Base-by-base conservation (phyloP, 768 basidiomycete species). In the Kwoniella botswanensis region DNA sequence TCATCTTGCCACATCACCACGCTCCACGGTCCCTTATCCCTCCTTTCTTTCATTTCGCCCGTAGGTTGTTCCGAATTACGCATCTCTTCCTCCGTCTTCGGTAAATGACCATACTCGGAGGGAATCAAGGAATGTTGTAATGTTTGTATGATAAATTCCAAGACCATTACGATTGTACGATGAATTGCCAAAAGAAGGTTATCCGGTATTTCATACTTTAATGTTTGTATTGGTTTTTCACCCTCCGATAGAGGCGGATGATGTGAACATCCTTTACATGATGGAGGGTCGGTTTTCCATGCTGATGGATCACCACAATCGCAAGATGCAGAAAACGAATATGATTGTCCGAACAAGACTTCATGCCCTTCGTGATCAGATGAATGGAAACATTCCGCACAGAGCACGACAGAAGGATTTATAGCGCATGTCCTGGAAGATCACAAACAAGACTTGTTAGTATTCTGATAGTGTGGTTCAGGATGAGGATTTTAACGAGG, bases 1-100 rank as follows among this genome's bases (percentile, higher is more conserved):
- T 99, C 97, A 83, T 97, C 95, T 85, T 95, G 94, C 94, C 94
- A 98, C 4, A 98, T 84, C 29, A 96, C 86, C 68, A 98, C 76
- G 11, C 72, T 66, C 76, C 79, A 82, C 6, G 77, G 75, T 24
- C 75, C 76, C 26, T 57, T 67, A 26, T 70, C 66, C 58, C 76
- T 60, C n/a, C 35, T 35, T 11, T 71, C 67, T 15, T 46, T 74
- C 6, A 67, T 46, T 43, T 75, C 74, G 17, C 53, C 74, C 4
- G 72, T 77, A 13, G 24, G 22, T 13, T 9, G 21, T 24, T 71
- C 71, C n/a, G 43, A 18, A 1, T 67, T 35, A 12, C 22, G 54
- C 76, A 82, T 69, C 44, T 72, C 74, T 44, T 69, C 87, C 55
- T 91, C 90, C 76, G 90, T 73, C 26, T 72, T 70, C 4, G 76